Evolutionary conservation across 768 basidiomycete species (phyloP), one percentile per base, ranked within the genome.

Genomic region (Harrya chromipes): DNA sequence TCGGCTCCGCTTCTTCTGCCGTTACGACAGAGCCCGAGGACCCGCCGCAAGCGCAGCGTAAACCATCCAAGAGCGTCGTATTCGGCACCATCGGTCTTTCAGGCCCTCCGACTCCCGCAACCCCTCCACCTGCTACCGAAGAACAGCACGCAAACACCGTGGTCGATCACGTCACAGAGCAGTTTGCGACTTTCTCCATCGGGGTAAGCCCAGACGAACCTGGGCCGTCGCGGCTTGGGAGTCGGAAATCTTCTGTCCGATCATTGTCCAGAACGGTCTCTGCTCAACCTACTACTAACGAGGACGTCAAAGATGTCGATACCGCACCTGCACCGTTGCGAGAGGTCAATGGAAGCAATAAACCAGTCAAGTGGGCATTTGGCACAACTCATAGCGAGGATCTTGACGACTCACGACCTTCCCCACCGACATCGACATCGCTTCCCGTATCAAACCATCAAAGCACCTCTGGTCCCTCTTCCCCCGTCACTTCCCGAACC

Each of bases 331-430:
- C 40, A 4, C 34, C 37, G 8, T 38, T 37, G 33, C 52, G 13
- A 35, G 53, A 54, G 24, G 46, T 43, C 24, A 59, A 55, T 37
- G 58, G 53, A 14, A 47, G 44, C 24, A 47, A 37, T 24, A 51
- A 58, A 13, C 44, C 57, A 46, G 54, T 61, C 40, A 81, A 75
- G 61, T 83, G 80, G 82, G 74, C 77, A 61, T 84, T 84, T 60
- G 83, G 83, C 16, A 77, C 78, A 33, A 74, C 77, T 14, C 39
- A 27, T 5, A 49, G 42, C 16, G 49, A 47, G 21, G 51, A 52
- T 40, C 38, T 61, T 2, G 46, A 54, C 3, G 46, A 50, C 4
- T 24, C 42, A 11, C 40, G 5, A 24, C 38, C 45, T 37, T 20
- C 54, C 9, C 35, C 29, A 29, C 29, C 29, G 12, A 29, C 29